phyloP scores from a whole-genome alignment of 768 basidiomycete species.

The Gloeophyllum trabeum region DNA sequence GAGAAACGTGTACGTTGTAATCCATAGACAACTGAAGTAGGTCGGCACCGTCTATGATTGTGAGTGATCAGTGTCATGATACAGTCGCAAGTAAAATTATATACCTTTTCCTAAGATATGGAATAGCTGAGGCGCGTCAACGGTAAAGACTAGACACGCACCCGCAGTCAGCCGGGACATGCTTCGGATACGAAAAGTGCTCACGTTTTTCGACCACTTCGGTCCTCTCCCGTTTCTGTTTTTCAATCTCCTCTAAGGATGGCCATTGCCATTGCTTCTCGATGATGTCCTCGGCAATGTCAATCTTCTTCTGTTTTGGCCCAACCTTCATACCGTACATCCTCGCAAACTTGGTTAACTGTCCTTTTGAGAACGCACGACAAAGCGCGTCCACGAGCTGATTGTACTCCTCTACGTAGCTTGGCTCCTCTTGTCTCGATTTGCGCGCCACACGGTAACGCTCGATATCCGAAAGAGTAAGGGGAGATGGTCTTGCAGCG shows the following conservation, averaged over 20 bases:
- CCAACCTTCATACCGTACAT: constrained; percentile 29
- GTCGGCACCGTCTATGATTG: constrained; percentile 46
- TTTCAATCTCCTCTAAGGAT: constrained; percentile 39
- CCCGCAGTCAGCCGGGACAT: constrained; percentile 2
- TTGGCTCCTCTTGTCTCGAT: constrained; percentile 25
- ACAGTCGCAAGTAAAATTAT: background rate
- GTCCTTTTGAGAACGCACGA: constrained; percentile 51
- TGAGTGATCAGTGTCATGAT: background rate
- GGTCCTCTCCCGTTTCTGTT: constrained; percentile 35
- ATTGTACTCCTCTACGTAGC: constrained; percentile 44
- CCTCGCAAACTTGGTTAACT: constrained; percentile 43
- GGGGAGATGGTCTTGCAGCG: constrained; percentile 25
- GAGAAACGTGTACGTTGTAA: constrained; percentile 52
- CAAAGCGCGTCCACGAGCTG: constrained; percentile 40
- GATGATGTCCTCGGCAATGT: constrained; percentile 30
- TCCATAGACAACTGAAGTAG: constrained; percentile 45
- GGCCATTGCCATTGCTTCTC: constrained; percentile 65
- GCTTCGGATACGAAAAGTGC: constrained; percentile 12
- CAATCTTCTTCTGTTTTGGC: constrained; percentile 12
- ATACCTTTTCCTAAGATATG: constrained; percentile 63
- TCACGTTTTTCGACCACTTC: constrained; percentile 35
- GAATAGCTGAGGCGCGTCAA: constrained; percentile 53
- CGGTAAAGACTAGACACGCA: constrained; percentile 32
- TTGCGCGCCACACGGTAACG: constrained; percentile 33
- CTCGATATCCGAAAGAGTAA: constrained; percentile 55